Conservation (phyloP, 768 basidiomycete species). For the Boletus sp. region DNA sequence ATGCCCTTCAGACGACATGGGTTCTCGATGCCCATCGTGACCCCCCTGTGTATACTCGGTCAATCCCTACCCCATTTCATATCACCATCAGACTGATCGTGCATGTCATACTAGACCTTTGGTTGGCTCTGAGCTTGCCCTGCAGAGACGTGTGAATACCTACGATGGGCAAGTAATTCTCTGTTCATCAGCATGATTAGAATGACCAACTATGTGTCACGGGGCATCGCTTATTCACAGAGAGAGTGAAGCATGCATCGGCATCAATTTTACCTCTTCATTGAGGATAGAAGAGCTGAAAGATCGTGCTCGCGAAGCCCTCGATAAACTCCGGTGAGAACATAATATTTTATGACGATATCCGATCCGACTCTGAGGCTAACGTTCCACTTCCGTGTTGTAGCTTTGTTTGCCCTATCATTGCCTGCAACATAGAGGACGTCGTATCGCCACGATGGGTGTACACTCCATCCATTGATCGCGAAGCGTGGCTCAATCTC, state of each 20-base stretch:
- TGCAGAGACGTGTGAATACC: constrained; percentile 11
- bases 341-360: neutral
- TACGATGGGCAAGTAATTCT: constrained; percentile 13
- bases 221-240: neutral
- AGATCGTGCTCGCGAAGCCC: no score
- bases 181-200: neutral
- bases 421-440: no score
- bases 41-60: constrained; percentile 19
- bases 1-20: no score
- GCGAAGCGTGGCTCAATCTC: constrained; percentile 6
- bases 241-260: constrained; percentile 18
- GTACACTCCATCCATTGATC: constrained; percentile 18
- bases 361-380: no score
- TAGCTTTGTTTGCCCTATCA: constrained; percentile 20
- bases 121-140: constrained; percentile 16
- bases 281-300: no score
- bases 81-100: neutral
- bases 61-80: neutral
- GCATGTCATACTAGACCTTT: neutral
- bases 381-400: no score
- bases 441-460: no score
- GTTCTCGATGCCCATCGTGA: neutral
- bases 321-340: neutral
- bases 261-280: constrained; percentile 8
- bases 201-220: neutral